Percentiles rank a stretch among this genome's conserved stretches.
These are phyloP conservation scores for Phoma herbarum DNA, from an alignment of 2,329 filamentous ascomycete species.

Conservation along the genomic window DNA sequence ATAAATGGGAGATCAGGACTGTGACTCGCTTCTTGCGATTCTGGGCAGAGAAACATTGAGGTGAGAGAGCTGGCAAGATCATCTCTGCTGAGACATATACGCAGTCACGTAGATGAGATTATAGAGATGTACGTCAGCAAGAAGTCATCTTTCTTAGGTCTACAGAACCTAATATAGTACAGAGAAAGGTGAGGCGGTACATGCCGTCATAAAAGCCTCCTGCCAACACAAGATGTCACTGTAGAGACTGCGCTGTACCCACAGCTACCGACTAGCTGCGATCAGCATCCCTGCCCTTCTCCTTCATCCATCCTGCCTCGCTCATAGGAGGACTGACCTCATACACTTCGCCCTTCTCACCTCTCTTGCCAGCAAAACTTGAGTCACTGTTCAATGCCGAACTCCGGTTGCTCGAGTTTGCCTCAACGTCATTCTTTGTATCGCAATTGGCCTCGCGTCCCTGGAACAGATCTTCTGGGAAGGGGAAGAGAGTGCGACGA, in stretches of 20 bases:
- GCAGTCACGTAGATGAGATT: background rate
- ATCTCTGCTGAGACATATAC: background rate
- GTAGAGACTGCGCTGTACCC: background rate
- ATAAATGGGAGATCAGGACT: slow-evolving; percentile 60
- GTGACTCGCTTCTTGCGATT: slow-evolving; percentile 50
- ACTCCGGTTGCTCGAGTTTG: slow-evolving; percentile 10
- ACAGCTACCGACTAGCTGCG: background rate
- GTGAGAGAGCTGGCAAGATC: background rate
- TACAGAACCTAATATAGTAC: background rate
- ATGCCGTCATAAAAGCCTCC: background rate
- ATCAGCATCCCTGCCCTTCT: background rate
- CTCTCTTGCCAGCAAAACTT: background rate
- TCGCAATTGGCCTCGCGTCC: slow-evolving; percentile 21
- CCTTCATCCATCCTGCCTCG: slow-evolving; percentile 1
- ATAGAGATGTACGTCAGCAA: background rate
- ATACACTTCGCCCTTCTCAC: slow-evolving; percentile 2
- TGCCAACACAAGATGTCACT: background rate
- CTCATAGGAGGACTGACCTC: background rate
- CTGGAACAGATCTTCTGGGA: slow-evolving; percentile 34
- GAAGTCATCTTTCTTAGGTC: background rate
- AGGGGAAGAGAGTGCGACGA: slow-evolving; percentile 46
- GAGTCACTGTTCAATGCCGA: slow-evolving; percentile 3
- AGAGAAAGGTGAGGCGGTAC: background rate
- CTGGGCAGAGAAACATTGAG: slow-evolving; percentile 23
- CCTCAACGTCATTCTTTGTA: slow-evolving; percentile 17